Base-by-base conservation (phyloP, 805 yeast genomes). In the Wickerhamomyces chambardii region DNA sequence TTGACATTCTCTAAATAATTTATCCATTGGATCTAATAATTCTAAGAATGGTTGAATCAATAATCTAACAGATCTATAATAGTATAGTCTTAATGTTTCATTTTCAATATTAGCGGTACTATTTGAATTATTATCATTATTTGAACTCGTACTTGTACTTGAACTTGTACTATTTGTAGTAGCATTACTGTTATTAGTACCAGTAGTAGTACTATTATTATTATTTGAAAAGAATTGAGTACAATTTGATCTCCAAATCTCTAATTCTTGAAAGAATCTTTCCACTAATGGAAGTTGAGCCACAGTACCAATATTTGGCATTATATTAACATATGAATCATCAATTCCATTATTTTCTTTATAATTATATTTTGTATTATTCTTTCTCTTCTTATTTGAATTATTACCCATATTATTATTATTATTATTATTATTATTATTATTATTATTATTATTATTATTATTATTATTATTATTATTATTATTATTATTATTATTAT, bases 41-140 rank as follows among this genome's bases (percentile, higher is more conserved):
- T 76, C 84, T 38, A 78, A 48, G 50, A 73, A 78, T 10, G 85
- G 85, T 47, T 77, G 84, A 35, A 78, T 67, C 40, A 78, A 53
- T 32, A 74, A 54, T 40, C 85, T 58, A 6, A 78, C 76, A 1
- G 82, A 67, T 29, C 79, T 60, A 46, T 74, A 73, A 46, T 78
- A 78, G 42, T 75, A 75, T 17, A 75, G 56, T 46, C 73, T 66
- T 33, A 76, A 50, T 4, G 81, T 75, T 46, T 75, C 80, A 45
- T 70, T 72, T 47, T 77, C 81, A 37, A 73, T 67, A 29, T 70
- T 75, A 6, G 32, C 52, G 51, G 21, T 56, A 21, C 10, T 21
- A 21, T 21, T 21, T 9, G 26, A 11, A 24, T 24, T 50, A 24
- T 47, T 44, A 22, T 24, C 5, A 24, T 24, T 10, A 8, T 21